phyloP scores from a whole-genome alignment of 192 early-diverging fungal species.

The Gigaspora rosea region DNA sequence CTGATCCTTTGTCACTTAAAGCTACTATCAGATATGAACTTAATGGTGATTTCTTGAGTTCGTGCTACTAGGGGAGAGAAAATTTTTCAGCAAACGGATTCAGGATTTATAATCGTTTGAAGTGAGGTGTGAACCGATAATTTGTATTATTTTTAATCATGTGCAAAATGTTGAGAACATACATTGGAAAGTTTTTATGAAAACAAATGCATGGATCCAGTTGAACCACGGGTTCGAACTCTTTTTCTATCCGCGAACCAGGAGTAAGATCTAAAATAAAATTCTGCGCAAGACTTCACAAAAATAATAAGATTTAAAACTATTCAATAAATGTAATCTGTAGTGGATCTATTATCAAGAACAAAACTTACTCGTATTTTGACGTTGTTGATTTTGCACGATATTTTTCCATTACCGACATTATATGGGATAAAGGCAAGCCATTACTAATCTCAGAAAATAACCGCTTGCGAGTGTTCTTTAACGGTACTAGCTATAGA shows the following conservation, averaged over 20 bases:
- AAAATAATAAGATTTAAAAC: conserved; percentile 26
- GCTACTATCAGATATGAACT: too few relatives aligned
- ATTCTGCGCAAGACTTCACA: conserved; percentile 21
- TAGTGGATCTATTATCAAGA: conserved; percentile 18
- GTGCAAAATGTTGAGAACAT: too few relatives aligned
- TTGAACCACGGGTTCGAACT: conserved; percentile 29
- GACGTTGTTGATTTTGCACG: conserved; percentile 29
- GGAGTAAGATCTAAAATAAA: conserved; percentile 32
- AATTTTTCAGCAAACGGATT: too few relatives aligned
- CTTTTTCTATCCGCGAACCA: conserved; percentile 27
- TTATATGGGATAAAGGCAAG: not conserved
- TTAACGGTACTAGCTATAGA: not conserved
- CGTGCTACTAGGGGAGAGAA: too few relatives aligned
- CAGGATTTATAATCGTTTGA: too few relatives aligned
- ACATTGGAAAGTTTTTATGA: too few relatives aligned
- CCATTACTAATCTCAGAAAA: not conserved
- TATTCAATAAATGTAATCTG: conserved; percentile 1
- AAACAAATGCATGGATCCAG: too few relatives aligned
- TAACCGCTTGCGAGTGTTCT: conserved; percentile 10
- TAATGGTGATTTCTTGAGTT: too few relatives aligned
- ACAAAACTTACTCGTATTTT: conserved; percentile 34
- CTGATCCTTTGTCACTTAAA: too few relatives aligned
- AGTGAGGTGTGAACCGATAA: too few relatives aligned
- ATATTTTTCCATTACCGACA: conserved; percentile 27
- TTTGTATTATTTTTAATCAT: too few relatives aligned